A percentile compares a stretch with the other conserved stretches of the same genome.
Conservation (phyloP, 148 eudicot genomes). For the Fagopyrum esculentum region DNA sequence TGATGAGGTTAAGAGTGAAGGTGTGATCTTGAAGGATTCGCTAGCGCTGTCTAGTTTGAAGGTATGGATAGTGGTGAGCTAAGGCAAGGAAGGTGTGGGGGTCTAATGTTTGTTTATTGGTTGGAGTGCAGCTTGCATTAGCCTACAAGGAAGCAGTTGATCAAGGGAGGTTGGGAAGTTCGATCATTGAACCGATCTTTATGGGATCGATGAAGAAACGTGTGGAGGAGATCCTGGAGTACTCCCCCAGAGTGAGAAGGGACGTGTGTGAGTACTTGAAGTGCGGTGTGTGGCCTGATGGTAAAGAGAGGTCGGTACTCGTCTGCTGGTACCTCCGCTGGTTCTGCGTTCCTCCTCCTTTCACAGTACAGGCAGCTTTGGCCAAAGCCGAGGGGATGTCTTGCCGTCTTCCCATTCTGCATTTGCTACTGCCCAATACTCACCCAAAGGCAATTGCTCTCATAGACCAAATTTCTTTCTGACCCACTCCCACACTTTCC, state of each 20-base stretch:
- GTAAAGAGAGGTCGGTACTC: slow-evolving; percentile 29
- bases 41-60: slow-evolving; percentile 61
- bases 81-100: too few species aligned
- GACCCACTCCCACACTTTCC: too few species aligned
- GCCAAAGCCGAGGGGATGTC: slow-evolving; percentile 38
- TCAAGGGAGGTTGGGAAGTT: slow-evolving; percentile 48
- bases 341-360: slow-evolving; percentile 65
- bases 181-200: slow-evolving; percentile 70
- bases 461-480: slow-evolving; percentile 24
- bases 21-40: slow-evolving; percentile 36
- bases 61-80: slow-evolving; percentile 26
- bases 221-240: slow-evolving; percentile 52
- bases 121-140: slow-evolving; percentile 56
- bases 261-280: slow-evolving; percentile 39
- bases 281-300: slow-evolving; percentile 65
- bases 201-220: slow-evolving; percentile 72
- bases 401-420: slow-evolving; percentile 50
- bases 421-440: slow-evolving; percentile 59
- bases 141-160: slow-evolving; percentile 79
- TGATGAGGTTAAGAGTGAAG: slow-evolving; percentile 44
- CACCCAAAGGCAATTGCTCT: slow-evolving; percentile 44
- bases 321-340: slow-evolving; percentile 95
- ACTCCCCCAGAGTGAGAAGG: slow-evolving; percentile 21
- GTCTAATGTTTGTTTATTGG: neutral
- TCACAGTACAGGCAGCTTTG: slow-evolving; percentile 30